Percentiles rank a stretch among this genome's conserved stretches.
Evolutionary conservation across 371 early-diverging fungal species (phyloP).

Genomic region (Basidiobolus meristosporus): DNA sequence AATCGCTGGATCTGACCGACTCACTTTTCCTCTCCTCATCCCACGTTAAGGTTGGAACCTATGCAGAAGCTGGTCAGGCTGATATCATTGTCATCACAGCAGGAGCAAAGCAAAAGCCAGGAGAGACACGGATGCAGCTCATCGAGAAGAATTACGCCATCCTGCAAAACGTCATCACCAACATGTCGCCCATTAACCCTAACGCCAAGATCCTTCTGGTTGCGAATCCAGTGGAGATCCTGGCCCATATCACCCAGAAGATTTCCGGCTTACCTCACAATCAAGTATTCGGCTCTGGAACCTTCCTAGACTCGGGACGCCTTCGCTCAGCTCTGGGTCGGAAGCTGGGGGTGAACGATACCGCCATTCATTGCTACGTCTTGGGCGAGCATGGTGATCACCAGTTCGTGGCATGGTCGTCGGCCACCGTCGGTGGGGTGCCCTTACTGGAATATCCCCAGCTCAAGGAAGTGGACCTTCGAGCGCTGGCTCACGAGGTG

Average conservation of each 20-base stretch:
- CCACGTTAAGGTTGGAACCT: slow-evolving; percentile 28
- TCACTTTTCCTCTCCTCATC: slow-evolving; percentile 46
- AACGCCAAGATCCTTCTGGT: slow-evolving; percentile 56
- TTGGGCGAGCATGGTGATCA: too few species aligned
- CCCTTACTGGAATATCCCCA: slow-evolving; percentile 43
- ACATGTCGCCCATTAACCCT: slow-evolving; percentile 55
- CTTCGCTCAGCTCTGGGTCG: slow-evolving; percentile 42
- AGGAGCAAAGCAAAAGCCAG: too few species aligned
- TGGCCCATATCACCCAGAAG: slow-evolving; percentile 67
- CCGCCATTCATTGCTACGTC: slow-evolving; percentile 60
- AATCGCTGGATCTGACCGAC: slow-evolving; percentile 60
- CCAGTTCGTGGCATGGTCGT: slow-evolving; percentile 69
- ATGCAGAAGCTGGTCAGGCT: slow-evolving; percentile 56
- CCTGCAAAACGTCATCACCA: slow-evolving; percentile 38
- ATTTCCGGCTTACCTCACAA: slow-evolving; percentile 47
- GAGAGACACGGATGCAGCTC: too few species aligned
- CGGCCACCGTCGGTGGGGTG: slow-evolving; percentile 48
- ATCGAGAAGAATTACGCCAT: slow-evolving; percentile 67
- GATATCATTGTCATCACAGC: slow-evolving; percentile 78
- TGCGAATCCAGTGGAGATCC: slow-evolving; percentile 66
- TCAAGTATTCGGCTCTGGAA: slow-evolving; percentile 78
- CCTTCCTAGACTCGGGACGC: slow-evolving; percentile 62
- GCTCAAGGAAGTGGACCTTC: slow-evolving; percentile 25
- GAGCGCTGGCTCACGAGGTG: slow-evolving; percentile 25
- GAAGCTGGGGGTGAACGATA: slow-evolving; percentile 29